phyloP scores from a whole-genome alignment of 169 alveolate species.

The Cryptosporidium parvum region DNA sequence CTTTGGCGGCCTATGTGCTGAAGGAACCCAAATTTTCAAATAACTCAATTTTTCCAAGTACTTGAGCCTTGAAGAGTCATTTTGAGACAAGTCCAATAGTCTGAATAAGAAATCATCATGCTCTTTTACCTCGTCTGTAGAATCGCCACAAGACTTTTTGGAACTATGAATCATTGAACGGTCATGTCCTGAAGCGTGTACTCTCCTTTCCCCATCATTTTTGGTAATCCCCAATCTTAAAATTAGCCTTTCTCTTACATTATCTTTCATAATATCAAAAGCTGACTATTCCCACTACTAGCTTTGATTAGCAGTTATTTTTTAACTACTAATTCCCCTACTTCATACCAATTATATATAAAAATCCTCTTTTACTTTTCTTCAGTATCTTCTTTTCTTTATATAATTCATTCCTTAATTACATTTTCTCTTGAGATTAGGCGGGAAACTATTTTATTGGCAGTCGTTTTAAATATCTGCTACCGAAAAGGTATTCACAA shows the following conservation, averaged over 20 bases:
- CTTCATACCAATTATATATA: not conserved
- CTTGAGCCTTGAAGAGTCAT: conserved; percentile 54
- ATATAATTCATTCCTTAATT: not conserved
- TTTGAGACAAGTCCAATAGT: conserved; percentile 28
- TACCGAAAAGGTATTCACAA: conserved; percentile 25
- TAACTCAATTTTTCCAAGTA: conserved; percentile 63
- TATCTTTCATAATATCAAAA: conserved; percentile 25
- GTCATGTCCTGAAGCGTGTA: not conserved
- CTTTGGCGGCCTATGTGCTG: conserved; percentile 75
- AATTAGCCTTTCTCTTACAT: conserved; percentile 42
- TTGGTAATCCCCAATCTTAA: conserved; percentile 47
- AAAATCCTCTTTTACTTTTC: not conserved
- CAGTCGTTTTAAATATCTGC: conserved; percentile 22
- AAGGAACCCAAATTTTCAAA: conserved; percentile 79
- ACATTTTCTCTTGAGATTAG: not conserved
- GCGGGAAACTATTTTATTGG: conserved; percentile 46
- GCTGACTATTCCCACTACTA: not conserved
- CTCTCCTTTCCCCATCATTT: not conserved
- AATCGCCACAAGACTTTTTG: not conserved
- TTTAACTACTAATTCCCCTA: not conserved
- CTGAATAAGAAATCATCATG: conserved; percentile 19
- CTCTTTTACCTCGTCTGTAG: not conserved
- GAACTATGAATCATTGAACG: not conserved
- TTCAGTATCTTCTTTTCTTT: not conserved
- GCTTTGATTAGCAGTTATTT: not conserved